Percentiles rank a stretch among this genome's conserved stretches.
These are phyloP conservation scores for Eleusine indica DNA, from an alignment of 176 grass and related monocot species.

Conservation along the genomic window DNA sequence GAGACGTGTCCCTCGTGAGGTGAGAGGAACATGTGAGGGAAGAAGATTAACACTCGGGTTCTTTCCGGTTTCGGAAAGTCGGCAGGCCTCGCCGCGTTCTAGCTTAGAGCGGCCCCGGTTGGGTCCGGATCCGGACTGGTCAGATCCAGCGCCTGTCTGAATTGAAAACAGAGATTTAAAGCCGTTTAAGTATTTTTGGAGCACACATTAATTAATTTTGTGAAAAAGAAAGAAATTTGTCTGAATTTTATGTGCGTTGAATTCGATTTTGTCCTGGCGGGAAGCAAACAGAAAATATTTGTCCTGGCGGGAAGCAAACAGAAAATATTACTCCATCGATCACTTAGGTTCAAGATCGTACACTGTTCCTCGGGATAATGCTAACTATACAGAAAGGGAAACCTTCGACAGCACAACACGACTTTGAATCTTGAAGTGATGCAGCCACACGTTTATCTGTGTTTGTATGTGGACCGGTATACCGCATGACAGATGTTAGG, in stretches of 20 bases:
- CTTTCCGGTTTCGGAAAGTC: conserved; percentile 32
- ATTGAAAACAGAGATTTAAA: background rate
- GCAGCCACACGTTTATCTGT: background rate
- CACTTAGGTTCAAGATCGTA: background rate
- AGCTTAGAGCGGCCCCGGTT: background rate
- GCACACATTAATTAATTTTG: background rate
- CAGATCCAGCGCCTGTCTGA: background rate
- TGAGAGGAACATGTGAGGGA: background rate
- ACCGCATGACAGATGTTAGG: background rate
- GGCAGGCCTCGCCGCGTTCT: background rate
- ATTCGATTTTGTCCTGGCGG: too few species aligned
- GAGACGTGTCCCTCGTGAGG: background rate
- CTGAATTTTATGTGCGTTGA: too few species aligned
- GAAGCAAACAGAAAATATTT: too few species aligned
- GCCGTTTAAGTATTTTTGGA: background rate
- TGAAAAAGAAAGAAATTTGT: too few species aligned
- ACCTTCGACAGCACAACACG: background rate
- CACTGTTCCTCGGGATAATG: background rate
- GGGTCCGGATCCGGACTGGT: background rate
- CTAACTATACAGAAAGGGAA: background rate
- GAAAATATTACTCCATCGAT: too few species aligned
- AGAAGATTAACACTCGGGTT: background rate
- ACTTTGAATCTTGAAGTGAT: conserved; percentile 6
- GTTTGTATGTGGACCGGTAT: background rate
- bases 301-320: too few species aligned